A percentile compares a stretch with the other conserved stretches of the same genome.
phyloP scores from a whole-genome alignment of 176 grass and related monocot species.

The Hyparrhenia diplandra region DNA sequence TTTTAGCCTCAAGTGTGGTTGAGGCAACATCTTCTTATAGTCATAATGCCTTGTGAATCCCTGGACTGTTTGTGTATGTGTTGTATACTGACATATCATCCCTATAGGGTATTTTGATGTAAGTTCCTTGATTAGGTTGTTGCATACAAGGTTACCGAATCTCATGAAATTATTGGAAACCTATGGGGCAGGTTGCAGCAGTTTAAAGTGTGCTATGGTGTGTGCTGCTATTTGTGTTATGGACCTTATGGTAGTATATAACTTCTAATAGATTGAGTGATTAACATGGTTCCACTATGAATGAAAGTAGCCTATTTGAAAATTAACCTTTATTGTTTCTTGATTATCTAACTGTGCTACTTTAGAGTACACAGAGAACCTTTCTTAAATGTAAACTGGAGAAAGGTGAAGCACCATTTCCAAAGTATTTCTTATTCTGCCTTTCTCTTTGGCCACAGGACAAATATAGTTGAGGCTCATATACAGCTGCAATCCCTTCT shows the following conservation, averaged over 20 bases:
- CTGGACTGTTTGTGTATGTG: neutral
- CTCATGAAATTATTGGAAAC: neutral
- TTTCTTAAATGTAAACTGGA: neutral
- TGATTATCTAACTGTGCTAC: neutral
- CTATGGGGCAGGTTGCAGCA: neutral
- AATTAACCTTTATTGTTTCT: neutral
- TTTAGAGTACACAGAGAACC: neutral
- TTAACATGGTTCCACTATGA: neutral
- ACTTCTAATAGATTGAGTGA: neutral
- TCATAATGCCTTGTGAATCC: neutral
- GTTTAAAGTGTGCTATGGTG: neutral
- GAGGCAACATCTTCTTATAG: neutral
- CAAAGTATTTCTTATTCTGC: neutral
- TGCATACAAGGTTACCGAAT: neutral
- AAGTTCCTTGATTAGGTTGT: neutral
- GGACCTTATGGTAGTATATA: neutral
- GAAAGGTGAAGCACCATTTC: neutral
- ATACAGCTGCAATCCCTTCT: constrained; percentile 73
- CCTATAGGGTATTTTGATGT: neutral
- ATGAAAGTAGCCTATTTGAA: neutral
- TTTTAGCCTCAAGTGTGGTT: neutral
- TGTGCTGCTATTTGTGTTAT: neutral
- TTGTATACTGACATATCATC: neutral
- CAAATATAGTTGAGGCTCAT: constrained; percentile 94
- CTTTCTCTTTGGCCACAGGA: constrained; percentile 34